Evolutionary conservation across 2,329 filamentous ascomycete genomes (phyloP).

Genomic region (Colletotrichum plurivorum): DNA sequence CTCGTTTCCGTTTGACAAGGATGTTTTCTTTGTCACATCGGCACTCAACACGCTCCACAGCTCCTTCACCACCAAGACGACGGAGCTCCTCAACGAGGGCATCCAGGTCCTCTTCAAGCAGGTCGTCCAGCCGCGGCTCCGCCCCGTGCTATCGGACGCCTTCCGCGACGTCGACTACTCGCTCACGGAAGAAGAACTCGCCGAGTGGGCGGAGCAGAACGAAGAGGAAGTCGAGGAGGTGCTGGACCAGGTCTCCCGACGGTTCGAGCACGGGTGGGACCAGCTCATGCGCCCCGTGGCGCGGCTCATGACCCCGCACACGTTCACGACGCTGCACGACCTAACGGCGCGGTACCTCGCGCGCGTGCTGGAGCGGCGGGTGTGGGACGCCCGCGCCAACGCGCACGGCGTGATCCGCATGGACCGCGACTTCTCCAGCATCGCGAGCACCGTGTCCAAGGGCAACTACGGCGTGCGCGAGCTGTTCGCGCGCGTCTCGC

Average conservation of each 20-base stretch:
- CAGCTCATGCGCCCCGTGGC: constrained; percentile 87
- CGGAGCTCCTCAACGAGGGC: constrained; percentile 86
- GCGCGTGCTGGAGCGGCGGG: constrained; percentile 86
- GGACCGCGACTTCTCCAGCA: constrained; percentile 85
- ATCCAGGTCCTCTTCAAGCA: constrained; percentile 89
- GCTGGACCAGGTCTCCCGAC: constrained; percentile 79
- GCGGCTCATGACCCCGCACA: constrained; percentile 83
- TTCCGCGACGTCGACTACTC: constrained; percentile 95
- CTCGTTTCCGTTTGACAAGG: constrained; percentile 85
- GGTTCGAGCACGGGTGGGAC: constrained; percentile 90
- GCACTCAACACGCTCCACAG: constrained; percentile 78
- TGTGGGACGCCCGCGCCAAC: constrained; percentile 85
- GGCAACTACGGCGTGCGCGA: constrained; percentile 86
- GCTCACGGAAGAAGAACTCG: constrained; percentile 73
- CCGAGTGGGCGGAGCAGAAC: constrained; percentile 67
- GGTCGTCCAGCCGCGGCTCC: constrained; percentile 86
- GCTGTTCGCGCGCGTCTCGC: constrained; percentile 80
- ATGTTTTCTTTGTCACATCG: constrained; percentile 78
- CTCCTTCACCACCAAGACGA: constrained; percentile 82
- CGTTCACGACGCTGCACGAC: constrained; percentile 83
- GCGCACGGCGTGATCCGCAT: constrained; percentile 86
- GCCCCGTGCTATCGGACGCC: constrained; percentile 86
- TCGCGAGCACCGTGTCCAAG: constrained; percentile 77
- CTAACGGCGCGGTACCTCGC: constrained; percentile 82
- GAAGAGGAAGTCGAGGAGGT: constrained; percentile 68